Base-by-base conservation (phyloP, 352 stramenopile species). In the Blastocystis sp. region DNA sequence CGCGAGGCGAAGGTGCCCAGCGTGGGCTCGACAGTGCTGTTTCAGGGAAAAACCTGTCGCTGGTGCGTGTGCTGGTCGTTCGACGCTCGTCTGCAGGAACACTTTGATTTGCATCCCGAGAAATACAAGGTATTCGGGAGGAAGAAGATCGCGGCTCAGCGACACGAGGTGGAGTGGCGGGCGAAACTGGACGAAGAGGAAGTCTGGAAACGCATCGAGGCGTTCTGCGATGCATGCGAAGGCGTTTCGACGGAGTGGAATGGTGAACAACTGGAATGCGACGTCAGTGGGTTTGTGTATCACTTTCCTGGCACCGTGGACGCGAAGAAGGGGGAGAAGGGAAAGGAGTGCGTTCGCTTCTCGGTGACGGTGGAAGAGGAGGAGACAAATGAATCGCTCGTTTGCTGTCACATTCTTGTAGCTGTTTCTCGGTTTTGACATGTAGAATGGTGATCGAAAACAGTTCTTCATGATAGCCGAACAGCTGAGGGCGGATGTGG, bases 61-160 rank as follows among this genome's bases (percentile, higher is more conserved):
- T 84, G 73, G 73, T 59, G 42, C 18, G 24, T 84, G n/a, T 69
- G 32, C 21, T 84, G 73, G 73, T 84, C 73, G 29, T 84, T 84
- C 36, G 59, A 69, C 44, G 8, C 9, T n/a, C n/a, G 14, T n/a
- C 57, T 59, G 27, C 14, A 32, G 4, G 32, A 14, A 4, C 14
- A 11, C 1, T 61, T 78, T 9, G 32, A 61, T 14, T 21, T n/a
- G 36, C 9, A 32, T 27, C 24, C 34, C 8, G 7, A 27, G 14
- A 56, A 21, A 11, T 78, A 44, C 67, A 78, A 57, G 21, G 67
- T 78, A 46, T 78, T 78, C 29, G 67, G 67, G 4, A 57, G 36
- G 32, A 57, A 51, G 27, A 78, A 78, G 40, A 21, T n/a, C 27
- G 48, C 42, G 14, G 29, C 21, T 40, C 36, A 6, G 1, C 29